A percentile compares a stretch with the other conserved stretches of the same genome.
These are phyloP conservation scores for Podospora pseudocomata DNA, from an alignment of 495 filamentous ascomycete species.

Conservation along the genomic window DNA sequence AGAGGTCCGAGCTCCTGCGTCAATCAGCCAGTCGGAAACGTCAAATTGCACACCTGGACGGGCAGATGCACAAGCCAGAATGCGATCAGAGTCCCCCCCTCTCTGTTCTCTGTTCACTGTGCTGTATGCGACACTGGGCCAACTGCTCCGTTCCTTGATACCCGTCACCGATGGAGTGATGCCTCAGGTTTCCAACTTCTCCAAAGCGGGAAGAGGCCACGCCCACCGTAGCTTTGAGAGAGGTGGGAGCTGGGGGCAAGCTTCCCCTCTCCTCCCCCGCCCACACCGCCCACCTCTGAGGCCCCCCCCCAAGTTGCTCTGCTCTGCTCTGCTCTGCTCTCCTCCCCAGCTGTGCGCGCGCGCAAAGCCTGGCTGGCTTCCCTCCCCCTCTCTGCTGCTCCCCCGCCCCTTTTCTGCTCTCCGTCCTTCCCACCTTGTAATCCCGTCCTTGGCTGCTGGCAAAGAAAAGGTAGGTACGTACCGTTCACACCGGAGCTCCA, in stretches of 20 bases:
- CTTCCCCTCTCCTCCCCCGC: slow-evolving; percentile 29
- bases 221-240: slow-evolving; percentile 7
- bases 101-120: too few relatives aligned
- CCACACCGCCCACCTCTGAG: slow-evolving; percentile 17
- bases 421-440: slow-evolving; percentile 32
- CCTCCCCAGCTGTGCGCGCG: not conserved
- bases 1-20: slow-evolving; percentile 23
- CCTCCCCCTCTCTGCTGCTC: slow-evolving; percentile 23
- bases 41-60: not conserved
- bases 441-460: slow-evolving; percentile 14
- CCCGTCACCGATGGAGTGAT: not conserved
- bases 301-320: slow-evolving; percentile 2
- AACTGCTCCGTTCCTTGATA: not conserved
- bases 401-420: slow-evolving; percentile 18
- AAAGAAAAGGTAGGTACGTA: slow-evolving; percentile 27
- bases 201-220: slow-evolving; percentile 12
- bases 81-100: slow-evolving; percentile 9
- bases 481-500: slow-evolving; percentile 29
- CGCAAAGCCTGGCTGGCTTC: not conserved
- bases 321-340: slow-evolving; percentile 7
- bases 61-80: not conserved
- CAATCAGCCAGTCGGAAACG: slow-evolving; percentile 14
- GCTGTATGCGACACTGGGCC: not conserved
- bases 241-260: slow-evolving; percentile 13
- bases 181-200: slow-evolving; percentile 21